A percentile compares a stretch with the other conserved stretches of the same genome.
Evolutionary conservation across 1,284 basidiomycete genomes (phyloP).

Genomic region (Erythrobasidium hasegawianum): DNA sequence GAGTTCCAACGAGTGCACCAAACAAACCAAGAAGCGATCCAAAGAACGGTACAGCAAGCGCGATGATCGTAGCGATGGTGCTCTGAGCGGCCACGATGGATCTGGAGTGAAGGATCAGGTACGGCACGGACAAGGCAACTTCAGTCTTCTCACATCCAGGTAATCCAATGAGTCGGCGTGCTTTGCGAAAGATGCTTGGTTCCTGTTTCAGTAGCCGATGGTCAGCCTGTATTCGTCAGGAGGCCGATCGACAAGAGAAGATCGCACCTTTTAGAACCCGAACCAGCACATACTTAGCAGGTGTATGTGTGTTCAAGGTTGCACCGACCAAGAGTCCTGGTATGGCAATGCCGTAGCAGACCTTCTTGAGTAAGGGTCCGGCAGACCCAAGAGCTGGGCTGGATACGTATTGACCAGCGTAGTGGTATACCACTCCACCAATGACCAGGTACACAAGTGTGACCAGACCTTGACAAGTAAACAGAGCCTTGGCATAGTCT

Average conservation of each 20-base stretch:
- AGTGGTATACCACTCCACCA: slow-evolving; percentile 37
- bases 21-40: slow-evolving; percentile 55
- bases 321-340: slow-evolving; percentile 46
- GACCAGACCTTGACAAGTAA: slow-evolving; percentile 41
- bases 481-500: slow-evolving; percentile 42
- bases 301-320: slow-evolving; percentile 40
- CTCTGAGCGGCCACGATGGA: not conserved
- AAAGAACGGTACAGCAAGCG: slow-evolving; percentile 58
- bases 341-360: slow-evolving; percentile 50
- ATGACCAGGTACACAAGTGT: slow-evolving; percentile 42
- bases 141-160: slow-evolving; percentile 56
- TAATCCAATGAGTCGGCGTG: slow-evolving; percentile 59
- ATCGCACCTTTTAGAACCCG: slow-evolving; percentile 54
- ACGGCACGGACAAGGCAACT: too few species aligned
- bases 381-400: slow-evolving; percentile 51
- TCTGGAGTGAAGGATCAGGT: not conserved
- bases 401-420: slow-evolving; percentile 49
- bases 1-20: slow-evolving; percentile 56
- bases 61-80: slow-evolving; percentile 51
- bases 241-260: slow-evolving; percentile 46
- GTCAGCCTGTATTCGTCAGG: slow-evolving; percentile 48
- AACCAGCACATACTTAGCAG: not conserved
- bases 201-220: slow-evolving; percentile 47
- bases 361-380: slow-evolving; percentile 49
- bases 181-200: slow-evolving; percentile 59